A percentile compares a stretch with the other conserved stretches of the same genome.
Evolutionary conservation across 2,329 filamentous ascomycete genomes (phyloP).

Genomic region (Pseudopyricularia javanii): DNA sequence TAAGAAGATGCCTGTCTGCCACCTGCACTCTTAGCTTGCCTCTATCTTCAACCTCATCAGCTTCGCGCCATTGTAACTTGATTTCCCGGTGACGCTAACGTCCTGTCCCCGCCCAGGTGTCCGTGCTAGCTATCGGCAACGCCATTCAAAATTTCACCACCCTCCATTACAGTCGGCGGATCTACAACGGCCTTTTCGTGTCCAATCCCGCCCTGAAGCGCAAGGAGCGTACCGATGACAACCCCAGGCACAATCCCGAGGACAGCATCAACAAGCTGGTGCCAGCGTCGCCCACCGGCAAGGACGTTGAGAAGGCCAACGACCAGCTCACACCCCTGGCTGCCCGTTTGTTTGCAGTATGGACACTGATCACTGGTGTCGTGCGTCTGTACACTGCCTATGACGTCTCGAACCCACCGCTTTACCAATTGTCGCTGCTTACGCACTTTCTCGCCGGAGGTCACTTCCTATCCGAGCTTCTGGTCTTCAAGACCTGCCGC

Average conservation of each 20-base stretch:
- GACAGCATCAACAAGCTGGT: constrained; percentile 41
- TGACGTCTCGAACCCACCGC: constrained; percentile 56
- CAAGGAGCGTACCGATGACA: constrained; percentile 19
- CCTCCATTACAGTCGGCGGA: constrained; percentile 68
- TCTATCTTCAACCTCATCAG: neutral
- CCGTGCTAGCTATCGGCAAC: constrained; percentile 72
- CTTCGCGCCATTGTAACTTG: no score
- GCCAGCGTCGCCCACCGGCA: constrained; percentile 26
- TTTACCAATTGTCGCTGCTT: constrained; percentile 73
- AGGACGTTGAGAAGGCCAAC: constrained; percentile 29
- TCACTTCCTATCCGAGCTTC: constrained; percentile 73
- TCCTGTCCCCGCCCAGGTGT: constrained; percentile 44
- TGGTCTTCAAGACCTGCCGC: constrained; percentile 64
- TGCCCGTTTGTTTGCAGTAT: constrained; percentile 74
- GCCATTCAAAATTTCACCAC: constrained; percentile 73
- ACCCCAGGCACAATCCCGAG: constrained; percentile 27
- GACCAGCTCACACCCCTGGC: constrained; percentile 64
- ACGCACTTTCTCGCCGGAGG: constrained; percentile 67
- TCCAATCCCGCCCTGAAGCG: constrained; percentile 32
- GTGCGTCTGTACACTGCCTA: constrained; percentile 77
- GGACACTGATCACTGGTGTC: constrained; percentile 68
- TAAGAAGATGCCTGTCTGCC: constrained; percentile 17
- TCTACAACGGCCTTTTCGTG: constrained; percentile 62
- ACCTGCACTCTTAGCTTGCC: no score
- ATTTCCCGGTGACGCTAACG: neutral